Base-by-base conservation (phyloP, 345 rosid species). In the Arabis alpina region DNA sequence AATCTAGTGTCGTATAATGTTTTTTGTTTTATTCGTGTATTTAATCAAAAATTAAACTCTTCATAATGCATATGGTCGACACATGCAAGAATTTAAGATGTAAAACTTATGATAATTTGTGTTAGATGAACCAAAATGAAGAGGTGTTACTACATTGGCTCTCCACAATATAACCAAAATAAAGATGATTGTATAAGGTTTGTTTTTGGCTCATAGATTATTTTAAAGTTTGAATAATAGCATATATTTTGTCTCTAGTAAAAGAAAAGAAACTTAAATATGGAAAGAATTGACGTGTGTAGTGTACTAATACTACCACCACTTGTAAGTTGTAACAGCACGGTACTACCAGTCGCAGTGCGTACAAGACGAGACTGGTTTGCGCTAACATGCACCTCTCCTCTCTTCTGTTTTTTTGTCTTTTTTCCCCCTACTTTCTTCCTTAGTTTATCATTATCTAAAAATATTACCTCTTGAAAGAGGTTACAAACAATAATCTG, bases 221-320 rank as follows among this genome's bases (percentile, higher is more conserved):
- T 19, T 19, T 19, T 19, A 19, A 19, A 19, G 23, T 19, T n/a
- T n/a, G n/a, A n/a, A n/a, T n/a, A n/a, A n/a, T 19, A 19, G 1
- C 23, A 2, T 37, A 19, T 39, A 39, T 39, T 49, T 64, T 64
- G 48, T 37, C 14, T 39, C 10, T 2, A 39, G 70, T 65, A 65
- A 65, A 65, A 13, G 10, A 5, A 10, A 40, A 40, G 25, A n/a
- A 14, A 2, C 27, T 25, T 25, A 53, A 15, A 40, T 10, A 41
- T 36, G 10, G 41, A 59, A 30, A 64, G 55, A 47, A 56, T 55
- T 68, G 56, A 57, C 39, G 64, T 68, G 64, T 56, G 73, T 44
- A 68, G 37, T 56, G 63, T 66, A 52, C 41, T 16, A 8, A 27
- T 25, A 65, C 16, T 7, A 45, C 28, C 43, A 67, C 72, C 55